Base-by-base conservation (phyloP, 1,139 yeast species). In the Torulaspora globosa region DNA sequence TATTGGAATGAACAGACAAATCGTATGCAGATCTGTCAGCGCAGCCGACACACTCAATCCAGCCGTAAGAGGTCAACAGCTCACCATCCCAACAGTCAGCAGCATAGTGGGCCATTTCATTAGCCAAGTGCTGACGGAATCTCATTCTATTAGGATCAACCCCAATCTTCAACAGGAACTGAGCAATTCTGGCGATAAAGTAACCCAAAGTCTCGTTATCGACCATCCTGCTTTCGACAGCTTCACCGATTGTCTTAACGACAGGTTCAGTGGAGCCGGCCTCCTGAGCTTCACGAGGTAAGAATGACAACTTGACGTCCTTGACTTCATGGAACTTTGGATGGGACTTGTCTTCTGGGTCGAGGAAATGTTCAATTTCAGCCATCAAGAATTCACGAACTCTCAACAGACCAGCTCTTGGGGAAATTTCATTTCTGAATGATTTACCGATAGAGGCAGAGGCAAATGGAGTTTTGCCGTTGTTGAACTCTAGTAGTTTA, bases 1-100 rank as follows among this genome's bases (percentile, higher is more conserved):
- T 84, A 48, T 95, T 94, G 41, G 97, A 72, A 67, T 94, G 99
- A 48, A 94, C 98, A 44, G 92, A 79, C 70, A 94, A 80, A 72
- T 94, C 99, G 67, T 89, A 94, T 37, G 99, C 99, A 41, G 96
- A 87, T 74, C 99, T 83, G 71, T 94, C 99, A 53, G 99, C 99
- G 75, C 98, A 92, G 58, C 99, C 99, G 65, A 92, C 97, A 81
- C 98, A 92, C 73, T 94, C 99, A 61, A 94, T 85, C 99, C 99
- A 94, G 58, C 99, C 97, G 65, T 87, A 94, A 31, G 96, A 86
- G 35, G 96, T 84, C 62, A 86, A 83, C 61, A 94, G 77, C 75
- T 94, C 99, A 55, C 96, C 97, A 73, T 94, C 99, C 99, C 99
- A 94, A 76, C 99, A 94, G 72, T 94, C 99, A 57, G 96, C 83